Conservation (phyloP, 2,329 filamentous ascomycete species). For the Colletotrichum cuscutae region DNA sequence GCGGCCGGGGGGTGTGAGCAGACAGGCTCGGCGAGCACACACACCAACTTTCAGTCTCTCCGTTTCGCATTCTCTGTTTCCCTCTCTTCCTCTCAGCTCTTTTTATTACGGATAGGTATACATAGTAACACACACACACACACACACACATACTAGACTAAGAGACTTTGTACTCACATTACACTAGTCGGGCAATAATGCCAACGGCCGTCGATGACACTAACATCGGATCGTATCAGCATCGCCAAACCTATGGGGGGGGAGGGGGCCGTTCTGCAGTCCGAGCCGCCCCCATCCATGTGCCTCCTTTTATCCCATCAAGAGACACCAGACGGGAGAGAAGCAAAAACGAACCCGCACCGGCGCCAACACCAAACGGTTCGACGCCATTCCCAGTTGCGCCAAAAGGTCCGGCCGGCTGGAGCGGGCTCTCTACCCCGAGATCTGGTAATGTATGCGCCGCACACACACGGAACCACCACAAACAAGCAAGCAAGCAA, state of each 20-base stretch:
- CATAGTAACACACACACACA: not conserved
- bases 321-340: not conserved
- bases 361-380: not conserved
- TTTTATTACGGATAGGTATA: too few relatives aligned
- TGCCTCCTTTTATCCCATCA: not conserved
- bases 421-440: conserved; percentile 5
- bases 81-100: not conserved
- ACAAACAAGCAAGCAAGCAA: too few relatives aligned
- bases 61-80: not conserved
- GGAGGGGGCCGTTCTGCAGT: not conserved
- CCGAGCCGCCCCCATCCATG: not conserved
- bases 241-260: not conserved
- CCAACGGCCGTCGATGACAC: not conserved
- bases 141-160: not conserved
- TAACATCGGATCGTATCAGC: conserved; percentile 5
- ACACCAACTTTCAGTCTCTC: not conserved
- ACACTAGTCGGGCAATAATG: not conserved
- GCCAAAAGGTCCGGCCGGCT: not conserved
- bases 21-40: not conserved
- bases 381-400: not conserved
- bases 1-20: not conserved
- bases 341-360: not conserved
- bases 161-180: not conserved
- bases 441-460: conserved; percentile 27
- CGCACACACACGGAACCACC: not conserved